phyloP scores from a whole-genome alignment of 345 rosid genomes.

The Syzygium aromaticum region DNA sequence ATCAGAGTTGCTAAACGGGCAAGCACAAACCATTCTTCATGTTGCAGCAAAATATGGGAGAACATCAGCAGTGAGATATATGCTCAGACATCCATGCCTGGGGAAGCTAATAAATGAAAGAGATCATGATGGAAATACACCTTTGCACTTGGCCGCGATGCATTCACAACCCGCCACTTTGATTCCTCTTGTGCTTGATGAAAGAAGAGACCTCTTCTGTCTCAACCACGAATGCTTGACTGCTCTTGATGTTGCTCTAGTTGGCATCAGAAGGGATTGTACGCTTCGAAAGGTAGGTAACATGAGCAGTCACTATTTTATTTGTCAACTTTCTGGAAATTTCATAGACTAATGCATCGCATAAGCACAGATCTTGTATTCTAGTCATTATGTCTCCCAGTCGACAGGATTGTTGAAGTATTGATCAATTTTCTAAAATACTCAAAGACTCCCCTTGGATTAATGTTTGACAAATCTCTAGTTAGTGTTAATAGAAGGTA shows the following conservation, averaged over 20 bases:
- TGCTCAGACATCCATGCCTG: background rate
- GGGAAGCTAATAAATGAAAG: background rate
- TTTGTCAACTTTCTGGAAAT: too few relatives aligned
- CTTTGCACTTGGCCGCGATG: background rate
- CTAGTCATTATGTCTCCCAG: too few relatives aligned
- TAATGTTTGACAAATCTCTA: too few relatives aligned
- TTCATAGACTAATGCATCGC: too few relatives aligned
- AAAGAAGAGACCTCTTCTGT: background rate
- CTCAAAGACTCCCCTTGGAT: too few relatives aligned
- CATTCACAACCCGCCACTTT: background rate
- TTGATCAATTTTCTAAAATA: background rate
- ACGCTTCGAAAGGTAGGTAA: too few relatives aligned
- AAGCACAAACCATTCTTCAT: background rate
- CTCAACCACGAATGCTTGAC: background rate
- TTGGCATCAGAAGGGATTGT: fast-evolving
- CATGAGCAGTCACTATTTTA: background rate
- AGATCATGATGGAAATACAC: background rate
- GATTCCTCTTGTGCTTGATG: background rate
- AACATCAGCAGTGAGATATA: background rate
- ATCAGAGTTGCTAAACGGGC: fast-evolving
- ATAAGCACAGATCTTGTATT: too few relatives aligned
- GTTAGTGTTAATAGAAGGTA: too few relatives aligned
- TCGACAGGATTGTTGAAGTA: too few relatives aligned
- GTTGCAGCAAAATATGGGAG: background rate
- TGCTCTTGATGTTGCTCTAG: fast-evolving